phyloP scores from a whole-genome alignment of 805 yeast genomes.

The Ogataea ramenticola region DNA sequence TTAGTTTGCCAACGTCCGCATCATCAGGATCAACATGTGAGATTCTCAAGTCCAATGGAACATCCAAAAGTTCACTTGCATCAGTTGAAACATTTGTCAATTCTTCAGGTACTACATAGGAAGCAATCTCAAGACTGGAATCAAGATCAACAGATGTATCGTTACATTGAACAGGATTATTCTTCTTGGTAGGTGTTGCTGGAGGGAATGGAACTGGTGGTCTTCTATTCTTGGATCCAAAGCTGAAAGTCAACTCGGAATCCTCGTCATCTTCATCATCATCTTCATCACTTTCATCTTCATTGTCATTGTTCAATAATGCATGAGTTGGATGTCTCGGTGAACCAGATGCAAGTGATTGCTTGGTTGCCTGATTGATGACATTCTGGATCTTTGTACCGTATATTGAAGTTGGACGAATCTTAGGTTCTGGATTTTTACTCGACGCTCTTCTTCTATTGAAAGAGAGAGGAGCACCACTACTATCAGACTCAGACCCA shows the following conservation, averaged over 20 bases:
- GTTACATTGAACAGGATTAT: background rate
- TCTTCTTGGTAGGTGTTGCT: background rate
- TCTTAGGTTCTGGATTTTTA: background rate
- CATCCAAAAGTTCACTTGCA: conserved; percentile 1
- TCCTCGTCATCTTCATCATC: background rate
- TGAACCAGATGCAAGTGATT: background rate
- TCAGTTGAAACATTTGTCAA: background rate
- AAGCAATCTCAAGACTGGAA: background rate
- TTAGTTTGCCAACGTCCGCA: background rate
- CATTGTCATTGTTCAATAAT: background rate
- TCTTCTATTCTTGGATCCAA: background rate
- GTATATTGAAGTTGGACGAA: background rate
- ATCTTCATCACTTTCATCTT: background rate
- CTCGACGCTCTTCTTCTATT: background rate
- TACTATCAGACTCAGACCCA: conserved; percentile 4
- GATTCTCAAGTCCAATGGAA: background rate
- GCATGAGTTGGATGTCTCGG: background rate
- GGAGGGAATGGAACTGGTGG: background rate
- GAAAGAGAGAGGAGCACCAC: no score
- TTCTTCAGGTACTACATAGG: background rate
- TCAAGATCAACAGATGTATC: background rate
- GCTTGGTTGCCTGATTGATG: background rate
- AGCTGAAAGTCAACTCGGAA: background rate
- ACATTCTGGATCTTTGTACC: conserved; percentile 1
- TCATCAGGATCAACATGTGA: background rate